Base-by-base conservation (phyloP, 352 stramenopile genomes). In the Phytopythium cucurbitacearum region DNA sequence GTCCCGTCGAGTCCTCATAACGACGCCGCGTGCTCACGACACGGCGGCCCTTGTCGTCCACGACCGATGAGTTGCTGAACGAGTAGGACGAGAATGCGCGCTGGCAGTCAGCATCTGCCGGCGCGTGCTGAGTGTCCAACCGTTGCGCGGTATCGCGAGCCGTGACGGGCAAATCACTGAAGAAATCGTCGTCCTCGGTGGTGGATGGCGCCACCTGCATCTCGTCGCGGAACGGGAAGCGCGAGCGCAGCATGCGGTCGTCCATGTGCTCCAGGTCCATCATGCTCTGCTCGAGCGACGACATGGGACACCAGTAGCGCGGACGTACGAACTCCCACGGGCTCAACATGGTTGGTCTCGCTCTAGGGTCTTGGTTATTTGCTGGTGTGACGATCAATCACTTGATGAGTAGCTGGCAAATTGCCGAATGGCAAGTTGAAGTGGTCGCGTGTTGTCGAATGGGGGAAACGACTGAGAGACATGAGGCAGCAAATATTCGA, bases 1-100 rank as follows among this genome's bases (percentile, higher is more conserved):
- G 72, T 3, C 72, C 72, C 6, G 53, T 77, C 40, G 66, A 80
- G 56, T 83, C 69, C 64, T 78, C 69, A 45, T 75, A 78, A 54
- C 69, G 59, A 28, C 64, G 67, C 7, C 64, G 63, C n/a, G 53
- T 73, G 50, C 47, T 79, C 15, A 54, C 54, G 3, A 83, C 54
- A 45, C 56, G 57, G 5, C 57, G 59, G 12, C 64, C 65, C 40
- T 79, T 60, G 51, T 80, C 56, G 44, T 78, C 67, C 38, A 78
- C 45, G 51, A 72, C 55, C 12, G 56, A 71, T 39, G 65, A 74
- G 57, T 45, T 65, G 53, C 62, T 80, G 64, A 70, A 83, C 44
- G 68, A 79, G 35, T 79, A 81, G 10, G 64, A 71, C 53, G 73
- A 78, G 59, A 64, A 73, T 13, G 60, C 47, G 32, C 56, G 47